Percentiles rank a stretch among this genome's conserved stretches.
phyloP scores from a whole-genome alignment of 345 rosid species.

The Gossypium mustelinum region DNA sequence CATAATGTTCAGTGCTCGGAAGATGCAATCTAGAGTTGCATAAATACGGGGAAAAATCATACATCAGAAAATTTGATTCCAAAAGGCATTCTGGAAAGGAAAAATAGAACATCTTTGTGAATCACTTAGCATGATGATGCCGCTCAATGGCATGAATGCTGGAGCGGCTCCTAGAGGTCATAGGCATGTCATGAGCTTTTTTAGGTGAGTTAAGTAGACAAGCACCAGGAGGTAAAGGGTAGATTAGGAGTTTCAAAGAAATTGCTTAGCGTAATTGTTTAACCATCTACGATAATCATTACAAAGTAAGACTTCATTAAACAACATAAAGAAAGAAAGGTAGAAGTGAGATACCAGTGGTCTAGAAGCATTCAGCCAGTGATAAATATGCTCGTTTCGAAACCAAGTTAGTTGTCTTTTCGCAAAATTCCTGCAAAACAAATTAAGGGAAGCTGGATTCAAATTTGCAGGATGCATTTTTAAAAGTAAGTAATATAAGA shows the following conservation, averaged over 20 bases:
- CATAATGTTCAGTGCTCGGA: background rate
- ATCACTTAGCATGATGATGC: background rate
- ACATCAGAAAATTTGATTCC: background rate
- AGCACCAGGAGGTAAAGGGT: too few species aligned
- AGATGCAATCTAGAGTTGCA: background rate
- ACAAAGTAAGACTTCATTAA: background rate
- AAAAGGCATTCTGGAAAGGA: background rate
- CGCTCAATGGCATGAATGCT: background rate
- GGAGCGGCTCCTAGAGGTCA: too few species aligned
- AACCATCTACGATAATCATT: background rate
- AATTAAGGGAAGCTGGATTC: background rate
- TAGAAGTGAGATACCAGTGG: slow-evolving; percentile 53
- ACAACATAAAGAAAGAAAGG: background rate
- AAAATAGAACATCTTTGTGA: background rate
- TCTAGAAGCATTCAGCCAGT: slow-evolving; percentile 88
- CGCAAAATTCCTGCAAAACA: slow-evolving; percentile 71
- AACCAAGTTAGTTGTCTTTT: slow-evolving; percentile 97
- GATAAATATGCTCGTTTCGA: slow-evolving; percentile 71
- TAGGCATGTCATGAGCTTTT: too few species aligned
- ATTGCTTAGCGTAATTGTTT: background rate
- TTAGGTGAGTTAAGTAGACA: too few species aligned
- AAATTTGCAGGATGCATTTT: background rate
- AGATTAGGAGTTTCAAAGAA: too few species aligned
- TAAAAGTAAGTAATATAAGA: background rate
- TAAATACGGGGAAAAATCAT: background rate